Evolutionary conservation across 192 early-diverging fungal genomes (phyloP).

Genomic region (Gaertneriomyces sp.): DNA sequence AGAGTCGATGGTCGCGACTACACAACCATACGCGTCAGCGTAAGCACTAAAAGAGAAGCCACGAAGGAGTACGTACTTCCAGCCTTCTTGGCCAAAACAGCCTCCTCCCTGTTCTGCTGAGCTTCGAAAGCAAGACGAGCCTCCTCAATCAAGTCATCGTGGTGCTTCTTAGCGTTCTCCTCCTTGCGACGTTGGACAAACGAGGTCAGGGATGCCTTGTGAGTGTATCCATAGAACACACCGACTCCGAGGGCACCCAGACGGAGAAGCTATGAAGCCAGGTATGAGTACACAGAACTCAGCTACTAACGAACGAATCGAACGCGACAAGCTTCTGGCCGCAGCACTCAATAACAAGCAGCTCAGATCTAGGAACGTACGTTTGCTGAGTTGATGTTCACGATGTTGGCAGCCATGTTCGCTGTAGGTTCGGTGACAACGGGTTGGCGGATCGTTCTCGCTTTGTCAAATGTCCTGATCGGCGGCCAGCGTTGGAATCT

Average conservation of each 20-base stretch:
- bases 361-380: constrained; percentile 29
- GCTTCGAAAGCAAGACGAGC: constrained; percentile 52
- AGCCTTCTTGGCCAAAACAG: constrained; percentile 36
- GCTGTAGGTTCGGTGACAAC: neutral
- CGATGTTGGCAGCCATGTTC: constrained; percentile 27
- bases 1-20: constrained; percentile 45
- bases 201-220: constrained; percentile 36
- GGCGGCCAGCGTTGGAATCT: no score
- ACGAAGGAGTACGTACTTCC: constrained; percentile 39
- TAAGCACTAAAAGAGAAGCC: neutral
- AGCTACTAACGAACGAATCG: neutral
- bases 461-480: no score
- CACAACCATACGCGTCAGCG: constrained; percentile 1
- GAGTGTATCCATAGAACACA: constrained; percentile 45
- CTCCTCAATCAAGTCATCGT: constrained; percentile 51
- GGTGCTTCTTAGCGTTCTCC: constrained; percentile 12
- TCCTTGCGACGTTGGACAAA: constrained; percentile 42
- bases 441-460: neutral
- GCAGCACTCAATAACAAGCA: constrained; percentile 12
- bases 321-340: neutral
- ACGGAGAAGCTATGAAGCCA: constrained; percentile 40
- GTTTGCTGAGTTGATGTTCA: constrained; percentile 52
- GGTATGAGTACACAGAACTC: constrained; percentile 5
- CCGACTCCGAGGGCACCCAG: constrained; percentile 45
- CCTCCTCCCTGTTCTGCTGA: constrained; percentile 43